Percentiles rank a stretch among this genome's conserved stretches.
phyloP scores from a whole-genome alignment of 2,329 filamentous ascomycete species.

The Xylaria sp. region DNA sequence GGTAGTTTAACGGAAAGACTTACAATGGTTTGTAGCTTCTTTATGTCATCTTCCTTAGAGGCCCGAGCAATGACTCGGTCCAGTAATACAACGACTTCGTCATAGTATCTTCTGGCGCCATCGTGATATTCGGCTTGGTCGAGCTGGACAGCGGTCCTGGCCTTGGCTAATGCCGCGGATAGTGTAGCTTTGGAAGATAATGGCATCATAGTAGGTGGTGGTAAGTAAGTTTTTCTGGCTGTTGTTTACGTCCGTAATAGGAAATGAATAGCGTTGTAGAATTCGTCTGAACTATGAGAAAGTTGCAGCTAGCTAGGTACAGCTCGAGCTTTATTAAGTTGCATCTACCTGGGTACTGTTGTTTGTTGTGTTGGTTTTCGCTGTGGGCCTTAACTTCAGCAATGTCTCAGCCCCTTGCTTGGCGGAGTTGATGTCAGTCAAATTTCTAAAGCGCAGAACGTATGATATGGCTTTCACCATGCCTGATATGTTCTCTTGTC shows the following conservation, averaged over 20 bases:
- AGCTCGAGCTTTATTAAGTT: conserved; percentile 5
- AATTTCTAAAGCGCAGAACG: background rate
- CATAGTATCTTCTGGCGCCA: conserved; percentile 44
- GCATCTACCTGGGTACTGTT: background rate
- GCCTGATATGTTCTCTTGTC: background rate
- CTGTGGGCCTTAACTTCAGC: conserved; percentile 20
- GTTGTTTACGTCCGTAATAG: background rate
- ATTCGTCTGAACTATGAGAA: conserved; percentile 4
- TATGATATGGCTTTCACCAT: background rate
- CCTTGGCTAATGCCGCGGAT: conserved; percentile 43
- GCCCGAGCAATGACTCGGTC: conserved; percentile 40
- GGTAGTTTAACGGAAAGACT: conserved; percentile 23
- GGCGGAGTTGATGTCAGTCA: background rate
- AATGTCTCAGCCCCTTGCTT: conserved; percentile 22
- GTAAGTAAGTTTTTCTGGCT: background rate
- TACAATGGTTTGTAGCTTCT: conserved; percentile 41
- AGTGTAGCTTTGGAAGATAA: conserved; percentile 44
- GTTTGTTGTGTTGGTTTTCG: conserved; percentile 2
- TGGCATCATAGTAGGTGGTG: conserved; percentile 32
- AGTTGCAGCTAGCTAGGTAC: conserved; percentile 4
- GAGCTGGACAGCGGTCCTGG: conserved; percentile 46
- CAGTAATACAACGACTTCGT: conserved; percentile 41
- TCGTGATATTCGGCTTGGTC: conserved; percentile 44
- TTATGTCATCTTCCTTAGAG: conserved; percentile 36
- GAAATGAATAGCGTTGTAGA: background rate